A percentile compares a stretch with the other conserved stretches of the same genome.
These are phyloP conservation scores for Fusarium foetens DNA, from an alignment of 2,329 filamentous ascomycete species.

Conservation along the genomic window DNA sequence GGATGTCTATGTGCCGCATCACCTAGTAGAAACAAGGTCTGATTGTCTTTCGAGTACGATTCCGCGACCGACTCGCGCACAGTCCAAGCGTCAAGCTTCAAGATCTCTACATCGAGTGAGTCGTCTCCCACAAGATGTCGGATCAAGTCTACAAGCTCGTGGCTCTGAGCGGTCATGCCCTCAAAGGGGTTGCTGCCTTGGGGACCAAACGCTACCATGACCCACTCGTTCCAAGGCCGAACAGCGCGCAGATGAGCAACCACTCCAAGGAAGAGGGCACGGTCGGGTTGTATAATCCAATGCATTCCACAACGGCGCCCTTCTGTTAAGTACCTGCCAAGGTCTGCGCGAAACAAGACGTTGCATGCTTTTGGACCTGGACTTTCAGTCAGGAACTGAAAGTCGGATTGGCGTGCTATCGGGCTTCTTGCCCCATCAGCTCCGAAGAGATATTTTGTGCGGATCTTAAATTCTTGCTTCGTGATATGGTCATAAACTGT, in stretches of 20 bases:
- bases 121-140: not conserved
- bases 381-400: rapidly evolving
- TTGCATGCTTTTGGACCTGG: not conserved
- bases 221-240: not conserved
- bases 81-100: not conserved
- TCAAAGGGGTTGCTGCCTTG: rapidly evolving
- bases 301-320: rapidly evolving
- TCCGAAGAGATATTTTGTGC: not conserved
- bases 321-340: rapidly evolving
- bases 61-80: rapidly evolving
- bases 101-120: not conserved
- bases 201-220: not conserved
- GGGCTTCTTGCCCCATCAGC: not conserved
- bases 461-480: not conserved
- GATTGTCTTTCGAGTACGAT: rapidly evolving
- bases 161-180: not conserved
- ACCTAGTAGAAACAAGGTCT: not conserved
- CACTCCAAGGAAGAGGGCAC: rapidly evolving
- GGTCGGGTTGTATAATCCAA: not conserved
- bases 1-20: not conserved
- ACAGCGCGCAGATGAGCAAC: not conserved
- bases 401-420: not conserved
- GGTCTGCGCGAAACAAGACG: not conserved
- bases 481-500: not conserved
- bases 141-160: not conserved